These are phyloP conservation scores for Fusarium odoratissimum DNA, from an alignment of 2,329 filamentous ascomycete genomes.

Conservation along the genomic window DNA sequence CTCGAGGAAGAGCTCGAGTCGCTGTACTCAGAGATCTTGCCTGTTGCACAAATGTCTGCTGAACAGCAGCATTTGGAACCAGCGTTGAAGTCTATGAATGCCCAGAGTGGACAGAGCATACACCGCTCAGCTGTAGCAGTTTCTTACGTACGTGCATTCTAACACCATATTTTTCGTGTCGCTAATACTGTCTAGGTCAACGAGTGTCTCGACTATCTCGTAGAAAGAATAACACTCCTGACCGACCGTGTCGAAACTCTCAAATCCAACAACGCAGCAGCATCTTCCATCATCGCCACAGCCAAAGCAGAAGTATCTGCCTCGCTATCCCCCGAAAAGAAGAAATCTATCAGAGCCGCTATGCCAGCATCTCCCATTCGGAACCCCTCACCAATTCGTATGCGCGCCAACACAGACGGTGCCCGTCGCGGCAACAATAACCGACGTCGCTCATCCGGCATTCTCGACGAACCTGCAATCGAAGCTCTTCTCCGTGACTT, in stretches of 20 bases:
- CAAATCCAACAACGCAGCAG: conserved; percentile 59
- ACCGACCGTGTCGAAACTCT: conserved; percentile 56
- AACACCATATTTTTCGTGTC: fast-evolving
- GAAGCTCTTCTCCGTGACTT: conserved; percentile 62
- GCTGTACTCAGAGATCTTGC: conserved; percentile 74
- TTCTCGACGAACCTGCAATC: conserved; percentile 54
- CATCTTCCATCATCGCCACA: conserved; percentile 53
- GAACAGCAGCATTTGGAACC: conserved; percentile 75
- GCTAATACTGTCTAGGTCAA: conserved; percentile 57
- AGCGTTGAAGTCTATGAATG: conserved; percentile 60
- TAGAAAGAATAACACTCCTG: conserved; percentile 59
- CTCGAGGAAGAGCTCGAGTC: conserved; percentile 75
- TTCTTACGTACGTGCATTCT: conserved; percentile 58
- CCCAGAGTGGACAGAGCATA: conserved; percentile 57
- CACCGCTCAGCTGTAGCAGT: conserved; percentile 60
- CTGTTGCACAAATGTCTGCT: conserved; percentile 77
- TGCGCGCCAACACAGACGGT: conserved; percentile 45
- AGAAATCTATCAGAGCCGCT: conserved; percentile 37
- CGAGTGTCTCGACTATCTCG: conserved; percentile 63
- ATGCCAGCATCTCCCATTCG: conserved; percentile 52
- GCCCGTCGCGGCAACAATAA: conserved; percentile 18
- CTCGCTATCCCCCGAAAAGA: conserved; percentile 36
- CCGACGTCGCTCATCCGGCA: conserved; percentile 52
- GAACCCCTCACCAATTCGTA: conserved; percentile 51
- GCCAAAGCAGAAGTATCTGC: conserved; percentile 58